Percentiles rank a stretch among this genome's conserved stretches.
phyloP scores from a whole-genome alignment of 2,329 filamentous ascomycete genomes.

The Fusarium sp. region DNA sequence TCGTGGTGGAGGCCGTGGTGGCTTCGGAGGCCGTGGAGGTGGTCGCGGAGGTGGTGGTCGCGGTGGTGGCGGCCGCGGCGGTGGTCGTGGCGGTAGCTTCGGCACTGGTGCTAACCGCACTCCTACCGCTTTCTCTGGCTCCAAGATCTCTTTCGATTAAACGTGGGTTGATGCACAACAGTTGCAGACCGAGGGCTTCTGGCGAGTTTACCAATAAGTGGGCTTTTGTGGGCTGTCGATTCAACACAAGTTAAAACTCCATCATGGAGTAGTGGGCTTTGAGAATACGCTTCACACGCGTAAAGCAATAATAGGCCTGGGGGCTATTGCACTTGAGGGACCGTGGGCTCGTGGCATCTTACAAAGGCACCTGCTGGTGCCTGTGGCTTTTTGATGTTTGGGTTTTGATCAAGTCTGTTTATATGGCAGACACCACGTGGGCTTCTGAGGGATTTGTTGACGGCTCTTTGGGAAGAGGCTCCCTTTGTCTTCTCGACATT shows the following conservation, averaged over 20 bases:
- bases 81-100: constrained; percentile 24
- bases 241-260: constrained; percentile 55
- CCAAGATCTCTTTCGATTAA: constrained; percentile 78
- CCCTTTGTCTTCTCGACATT: constrained; percentile 23
- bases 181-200: constrained; percentile 57
- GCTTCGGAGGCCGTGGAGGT: constrained; percentile 61
- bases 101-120: constrained; percentile 37
- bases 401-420: constrained; percentile 43
- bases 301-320: constrained; percentile 65
- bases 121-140: constrained; percentile 66
- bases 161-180: constrained; percentile 47
- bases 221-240: constrained; percentile 67
- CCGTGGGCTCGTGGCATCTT: constrained; percentile 54
- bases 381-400: constrained; percentile 50
- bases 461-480: constrained; percentile 49
- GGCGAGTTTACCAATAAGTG: constrained; percentile 55
- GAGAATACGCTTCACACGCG: constrained; percentile 58
- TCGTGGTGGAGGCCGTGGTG: constrained; percentile 59
- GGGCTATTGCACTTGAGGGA: constrained; percentile 58
- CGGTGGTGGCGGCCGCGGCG: constrained; percentile 57
- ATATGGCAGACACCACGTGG: constrained; percentile 46
- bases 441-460: constrained; percentile 57
- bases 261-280: constrained; percentile 62
- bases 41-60: constrained; percentile 56
- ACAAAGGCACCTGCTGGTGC: constrained; percentile 33